Evolutionary conservation across 75 land plant species (phyloP), one percentile per base, ranked within the genome.

Genomic region (Sequoia sempervirens): DNA sequence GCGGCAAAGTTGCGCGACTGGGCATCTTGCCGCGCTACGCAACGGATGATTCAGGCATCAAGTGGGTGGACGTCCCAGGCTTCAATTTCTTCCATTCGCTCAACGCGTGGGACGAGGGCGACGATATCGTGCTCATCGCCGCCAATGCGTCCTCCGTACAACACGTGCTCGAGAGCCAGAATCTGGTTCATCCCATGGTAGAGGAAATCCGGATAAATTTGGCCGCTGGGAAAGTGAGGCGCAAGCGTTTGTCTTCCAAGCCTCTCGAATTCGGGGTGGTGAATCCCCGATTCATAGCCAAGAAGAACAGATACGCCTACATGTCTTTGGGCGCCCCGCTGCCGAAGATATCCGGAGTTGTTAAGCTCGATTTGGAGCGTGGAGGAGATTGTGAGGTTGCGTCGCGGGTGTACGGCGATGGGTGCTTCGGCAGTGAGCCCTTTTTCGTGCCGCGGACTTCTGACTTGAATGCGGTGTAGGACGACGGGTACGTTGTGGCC

Each of bases 81-180:
- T 89, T 88, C 84, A 92, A 91, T 83, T 85, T 86, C 32, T 84
- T 92, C 38, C 99, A 97, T 70, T 82, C 86, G 18, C 43, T 92
- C 36, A 97, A 97, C 78, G 99, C 95, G 1, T 97, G 99, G 99
- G 98, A 97, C 14, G 98, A 92, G n/a, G 92, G 85, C 3, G 87
- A 85, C 8, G 73, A 89, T 17, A 68, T 90, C 9, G 85, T 91
- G 74, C 37, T 91, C 82, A 10, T 97, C 6, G 92, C 93, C 36
- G 89, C 96, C 28, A 87, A 87, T 82, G 74, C 92, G 37, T 0
- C 91, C 2, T 91, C 96, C 0, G 85, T 91, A 1, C 84, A 90
- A 66, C 86, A 88, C 78, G 53, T 90, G 15, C 82, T 97, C 64
- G 90, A 90, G 52, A 84, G 86, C 52, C 45, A 89, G 38, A 86